Evolutionary conservation across 257 asterid species (phyloP), one percentile per base, ranked within the genome.

Genomic region (Apocynum venetum): DNA sequence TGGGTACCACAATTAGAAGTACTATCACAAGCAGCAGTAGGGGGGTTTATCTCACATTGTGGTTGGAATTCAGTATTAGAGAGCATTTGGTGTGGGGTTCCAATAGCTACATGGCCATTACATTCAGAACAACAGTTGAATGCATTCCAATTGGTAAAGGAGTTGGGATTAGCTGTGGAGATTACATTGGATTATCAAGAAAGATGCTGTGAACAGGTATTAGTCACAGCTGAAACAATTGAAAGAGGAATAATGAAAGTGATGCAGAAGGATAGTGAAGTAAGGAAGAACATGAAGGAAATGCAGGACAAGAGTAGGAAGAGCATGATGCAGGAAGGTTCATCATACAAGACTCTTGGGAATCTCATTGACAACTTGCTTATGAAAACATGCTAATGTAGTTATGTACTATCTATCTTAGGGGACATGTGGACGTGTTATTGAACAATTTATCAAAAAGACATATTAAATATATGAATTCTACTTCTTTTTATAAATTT

Each of bases 11-110:
- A 82, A 53, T 56, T 72, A 12, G 73, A 67, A 4, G 59, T 82
- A 43, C 72, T 79, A 10, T 82, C 85, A n/a, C 83, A 78, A 41
- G 77, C 4, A 2, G 76, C 76, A 3, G 70, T 75, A 47, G 86
- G 81, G 4, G 83, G 81, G n/a, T 82, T 78, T 9, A 70, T 82
- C 0, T 78, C 85, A 0, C 85, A 82, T 8, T 82, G 85, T 71
- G 83, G 85, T 2, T 82, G 82, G 85, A 82, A 82, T 40, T 82
- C 82, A 6, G 13, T 68, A 1, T 60, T 82, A 0, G 85, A 82
- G 56, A 82, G 85, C 43, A 17, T 82, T 35, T 82, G 76, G 77
- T 78, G 31, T 1, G 85, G 81, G 6, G 76, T 82, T 8, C 83
- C 86, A 20, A 71, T 71, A 17, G 75, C 43, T 12, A 52, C 75